These are phyloP conservation scores for Dunaliella sp. DNA, from an alignment of 139 green algal species.

Conservation along the genomic window DNA sequence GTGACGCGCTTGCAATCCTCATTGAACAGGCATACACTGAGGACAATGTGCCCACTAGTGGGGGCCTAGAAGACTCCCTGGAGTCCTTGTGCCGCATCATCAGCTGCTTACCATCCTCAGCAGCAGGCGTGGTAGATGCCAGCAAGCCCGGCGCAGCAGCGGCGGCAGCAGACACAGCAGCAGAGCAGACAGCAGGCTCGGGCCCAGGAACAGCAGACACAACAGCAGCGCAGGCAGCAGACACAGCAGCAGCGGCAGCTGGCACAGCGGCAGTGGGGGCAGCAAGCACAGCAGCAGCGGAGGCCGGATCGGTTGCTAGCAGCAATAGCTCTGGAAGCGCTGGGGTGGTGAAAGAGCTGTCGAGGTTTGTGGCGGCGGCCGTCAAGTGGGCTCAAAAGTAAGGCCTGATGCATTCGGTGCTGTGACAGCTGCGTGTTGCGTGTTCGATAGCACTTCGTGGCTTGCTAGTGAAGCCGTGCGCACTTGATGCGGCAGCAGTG, in stretches of 20 bases:
- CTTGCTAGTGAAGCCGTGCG: too few species aligned
- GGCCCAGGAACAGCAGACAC: too few species aligned
- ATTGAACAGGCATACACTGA: slow-evolving; percentile 15
- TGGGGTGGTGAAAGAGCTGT: slow-evolving; percentile 15
- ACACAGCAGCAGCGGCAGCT: background rate
- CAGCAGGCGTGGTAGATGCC: background rate
- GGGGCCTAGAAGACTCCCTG: background rate
- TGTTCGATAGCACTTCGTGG: too few species aligned
- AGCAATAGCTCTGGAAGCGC: too few species aligned
- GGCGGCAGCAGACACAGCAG: too few species aligned
- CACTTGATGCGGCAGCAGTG: too few species aligned
- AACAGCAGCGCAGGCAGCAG: slow-evolving; percentile 3
- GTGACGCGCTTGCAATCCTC: background rate
- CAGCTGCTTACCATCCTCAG: background rate
- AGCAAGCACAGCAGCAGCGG: slow-evolving; percentile 6
- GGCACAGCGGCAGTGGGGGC: background rate
- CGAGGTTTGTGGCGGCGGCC: slow-evolving; percentile 27
- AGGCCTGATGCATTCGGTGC: too few species aligned
- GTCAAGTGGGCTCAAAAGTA: slow-evolving; percentile 55
- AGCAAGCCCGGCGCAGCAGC: background rate
- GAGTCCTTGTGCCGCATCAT: slow-evolving; percentile 8
- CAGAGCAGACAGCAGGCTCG: background rate
- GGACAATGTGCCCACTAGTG: slow-evolving; percentile 4
- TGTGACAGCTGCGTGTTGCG: too few species aligned
- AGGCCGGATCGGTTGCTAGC: too few species aligned